A percentile compares a stretch with the other conserved stretches of the same genome.
These are phyloP conservation scores for Cantharellus cinnabarinus DNA, from an alignment of 768 basidiomycete species.

Conservation along the genomic window DNA sequence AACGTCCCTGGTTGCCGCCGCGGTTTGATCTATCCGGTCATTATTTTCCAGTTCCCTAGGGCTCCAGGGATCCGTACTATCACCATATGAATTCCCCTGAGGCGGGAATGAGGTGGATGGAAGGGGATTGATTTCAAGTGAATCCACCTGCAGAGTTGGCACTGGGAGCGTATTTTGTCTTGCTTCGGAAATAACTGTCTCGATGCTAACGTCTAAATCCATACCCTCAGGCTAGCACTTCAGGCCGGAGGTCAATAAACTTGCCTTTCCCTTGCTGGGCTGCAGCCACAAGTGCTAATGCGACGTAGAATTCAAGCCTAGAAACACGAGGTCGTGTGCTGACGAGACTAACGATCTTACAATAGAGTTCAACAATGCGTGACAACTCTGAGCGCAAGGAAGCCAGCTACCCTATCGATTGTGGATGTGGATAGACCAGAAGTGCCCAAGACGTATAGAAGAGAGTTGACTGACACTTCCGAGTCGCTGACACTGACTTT, in stretches of 20 bases:
- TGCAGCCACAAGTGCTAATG: conserved; percentile 67
- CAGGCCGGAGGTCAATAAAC: conserved; percentile 4
- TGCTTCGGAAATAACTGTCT: conserved; percentile 58
- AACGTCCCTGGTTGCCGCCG: neutral
- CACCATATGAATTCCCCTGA: neutral
- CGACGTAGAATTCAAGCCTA: conserved; percentile 80
- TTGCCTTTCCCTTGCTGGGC: conserved; percentile 66
- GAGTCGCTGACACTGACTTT: conserved; percentile 47
- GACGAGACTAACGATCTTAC: conserved; percentile 75
- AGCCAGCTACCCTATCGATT: conserved; percentile 49
- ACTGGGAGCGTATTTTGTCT: conserved; percentile 54
- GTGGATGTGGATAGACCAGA: conserved; percentile 63
- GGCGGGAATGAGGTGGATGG: neutral
- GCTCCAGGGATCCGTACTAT: neutral
- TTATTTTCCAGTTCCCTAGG: neutral
- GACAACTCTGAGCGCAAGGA: neutral
- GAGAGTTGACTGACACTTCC: conserved; percentile 61
- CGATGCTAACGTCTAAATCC: conserved; percentile 49
- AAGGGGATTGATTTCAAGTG: too few species aligned
- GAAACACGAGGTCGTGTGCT: conserved; percentile 64
- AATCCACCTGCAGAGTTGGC: neutral
- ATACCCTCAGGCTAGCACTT: neutral
- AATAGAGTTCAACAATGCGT: neutral
- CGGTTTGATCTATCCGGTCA: too few species aligned
- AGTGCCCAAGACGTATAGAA: conserved; percentile 61